Base-by-base conservation (phyloP, 2,329 filamentous ascomycete genomes). In the Pyrenophora graminea region DNA sequence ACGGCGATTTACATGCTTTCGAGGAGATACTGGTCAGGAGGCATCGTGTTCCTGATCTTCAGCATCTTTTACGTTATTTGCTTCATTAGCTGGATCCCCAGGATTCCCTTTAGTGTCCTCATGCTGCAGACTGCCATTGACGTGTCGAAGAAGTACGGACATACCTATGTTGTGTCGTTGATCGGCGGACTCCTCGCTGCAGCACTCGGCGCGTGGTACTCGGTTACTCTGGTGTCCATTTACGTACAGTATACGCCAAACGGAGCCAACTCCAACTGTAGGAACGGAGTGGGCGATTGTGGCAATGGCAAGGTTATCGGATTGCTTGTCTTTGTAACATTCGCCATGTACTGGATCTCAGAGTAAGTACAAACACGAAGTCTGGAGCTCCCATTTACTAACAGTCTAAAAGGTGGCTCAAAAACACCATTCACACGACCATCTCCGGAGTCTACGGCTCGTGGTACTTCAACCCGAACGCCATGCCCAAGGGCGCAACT, bases 321-420 rank as follows among this genome's bases (percentile, higher is more conserved):
- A 0, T 76, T 97, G 25, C 78, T 96, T 4, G 89, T 88, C 15
- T 97, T 95, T 70, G 83, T 91, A 61, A 96, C 91, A 0, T 97
- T 97, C 66, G 87, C 91, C 45, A 90, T 87, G 75, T 97, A 95
- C 76, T 97, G 93, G 93, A 86, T 96, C 58, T 88, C 89, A 1
- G 93, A 97, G 61, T 68, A 59, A 53, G 65, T 74, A 13, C 4
- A 5, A 2, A 15, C 9, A 7, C 2, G 5, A 1, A 2, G 18
- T n/a, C 18, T 18, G 13, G 13, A n/a, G 23, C 3, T 8, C 0
- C 12, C 13, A 41, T 89, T 95, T 70, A 87, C 59, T 67, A 27
- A 66, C 42, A 19, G 17, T 9, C 18, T 13, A 7, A 12, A 23
- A 64, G 63, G 71, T 93, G 89, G 82, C 77, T 97, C 63, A 97